Percentiles rank a stretch among this genome's conserved stretches.
These are phyloP conservation scores for Trematosphaeria pertusa DNA, from an alignment of 2,329 filamentous ascomycete species.

Conservation along the genomic window DNA sequence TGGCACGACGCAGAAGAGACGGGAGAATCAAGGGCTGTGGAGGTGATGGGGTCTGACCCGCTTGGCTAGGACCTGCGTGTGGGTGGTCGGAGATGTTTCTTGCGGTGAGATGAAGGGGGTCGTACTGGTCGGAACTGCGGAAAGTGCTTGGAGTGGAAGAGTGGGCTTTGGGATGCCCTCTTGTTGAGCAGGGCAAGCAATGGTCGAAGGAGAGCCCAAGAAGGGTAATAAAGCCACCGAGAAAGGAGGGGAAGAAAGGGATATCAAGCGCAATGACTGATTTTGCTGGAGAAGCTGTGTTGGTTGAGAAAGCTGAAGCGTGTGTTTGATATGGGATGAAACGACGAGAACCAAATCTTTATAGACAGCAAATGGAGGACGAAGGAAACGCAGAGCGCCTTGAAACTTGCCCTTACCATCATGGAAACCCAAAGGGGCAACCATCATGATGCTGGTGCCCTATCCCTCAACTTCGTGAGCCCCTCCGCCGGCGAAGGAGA, in stretches of 20 bases:
- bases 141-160: not conserved
- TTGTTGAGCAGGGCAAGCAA: not conserved
- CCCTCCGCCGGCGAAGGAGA: not conserved
- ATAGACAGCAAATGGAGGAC: constrained; percentile 2
- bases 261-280: not conserved
- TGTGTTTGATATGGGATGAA: not conserved
- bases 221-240: not conserved
- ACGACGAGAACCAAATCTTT: not conserved
- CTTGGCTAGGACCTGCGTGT: not conserved
- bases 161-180: not conserved
- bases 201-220: not conserved
- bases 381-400: not conserved
- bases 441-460: not conserved
- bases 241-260: not conserved
- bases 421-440: constrained; percentile 1
- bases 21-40: no score
- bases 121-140: not conserved
- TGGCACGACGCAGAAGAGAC: not conserved
- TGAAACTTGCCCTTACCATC: not conserved
- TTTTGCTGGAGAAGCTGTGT: not conserved
- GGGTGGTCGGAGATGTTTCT: not conserved
- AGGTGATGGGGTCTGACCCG: not conserved
- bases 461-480: not conserved
- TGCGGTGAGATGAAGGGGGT: not conserved
- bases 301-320: not conserved